Base-by-base conservation (phyloP, 169 alveolate genomes). In the Cyclospora cayetanensis region DNA sequence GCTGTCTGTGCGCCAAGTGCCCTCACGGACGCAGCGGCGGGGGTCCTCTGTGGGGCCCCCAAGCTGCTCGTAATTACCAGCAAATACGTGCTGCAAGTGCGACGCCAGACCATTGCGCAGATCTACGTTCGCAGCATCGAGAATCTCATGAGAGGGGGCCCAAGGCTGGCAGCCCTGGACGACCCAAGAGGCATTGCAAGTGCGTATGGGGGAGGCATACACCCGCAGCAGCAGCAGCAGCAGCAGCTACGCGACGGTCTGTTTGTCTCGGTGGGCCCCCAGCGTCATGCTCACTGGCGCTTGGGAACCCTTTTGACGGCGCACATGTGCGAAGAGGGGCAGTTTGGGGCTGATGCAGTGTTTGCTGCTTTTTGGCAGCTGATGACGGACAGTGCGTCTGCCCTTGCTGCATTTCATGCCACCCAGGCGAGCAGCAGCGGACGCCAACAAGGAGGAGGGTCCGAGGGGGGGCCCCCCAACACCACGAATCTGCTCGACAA, bases 11-110 rank as follows among this genome's bases (percentile, higher is more conserved):
- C 82, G 25, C 82, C 82, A 1, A 11, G 50, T 68, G 82, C 82
- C n/a, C 82, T 35, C 31, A 68, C 53, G 15, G 82, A 68, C 22
- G 82, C 52, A 68, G 82, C 82, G 39, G 82, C 82, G 5, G 82
- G 82, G 18, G 82, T 52, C 1, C 18, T 68, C 82, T 68, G 82
- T 68, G 82, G 82, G 82, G 82, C 82, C 34, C 82, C 82, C 29
- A 68, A 68, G 22, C 18, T 68, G 27, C 27, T 68, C 5, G 37
- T 68, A 15, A 22, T 68, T 5, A 68, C 82, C 12, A 68, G 50
- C 3, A 68, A 68, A 20, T 68, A 9, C 37, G 27, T 68, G 0
- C 22, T 68, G 52, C 82, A 68, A 52, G 53, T 68, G 4, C 50
- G 82, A 9, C 34, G 82, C 15, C 82, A 68, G 22, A 34, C 82